Evolutionary conservation across 2,329 filamentous ascomycete genomes (phyloP).

Genomic region (Beauveria brongniartii): DNA sequence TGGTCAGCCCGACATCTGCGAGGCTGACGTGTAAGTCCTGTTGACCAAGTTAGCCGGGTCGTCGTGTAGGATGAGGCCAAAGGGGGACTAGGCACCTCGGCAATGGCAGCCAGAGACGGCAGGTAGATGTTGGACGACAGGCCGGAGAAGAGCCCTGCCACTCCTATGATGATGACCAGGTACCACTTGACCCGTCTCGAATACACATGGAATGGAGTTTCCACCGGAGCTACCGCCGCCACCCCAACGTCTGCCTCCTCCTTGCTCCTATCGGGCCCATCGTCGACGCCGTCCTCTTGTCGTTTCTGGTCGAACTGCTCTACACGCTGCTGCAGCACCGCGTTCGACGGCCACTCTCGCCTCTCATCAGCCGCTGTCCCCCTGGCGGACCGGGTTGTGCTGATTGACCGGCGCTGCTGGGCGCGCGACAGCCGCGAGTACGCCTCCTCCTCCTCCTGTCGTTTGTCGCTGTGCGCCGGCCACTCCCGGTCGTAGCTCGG

Average conservation of each 20-base stretch:
- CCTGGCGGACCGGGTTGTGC: neutral
- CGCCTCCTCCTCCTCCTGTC: too few species aligned
- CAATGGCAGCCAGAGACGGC: constrained; percentile 33
- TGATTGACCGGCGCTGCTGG: neutral
- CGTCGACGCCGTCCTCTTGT: too few species aligned
- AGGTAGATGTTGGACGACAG: constrained; percentile 44
- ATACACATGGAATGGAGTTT: neutral
- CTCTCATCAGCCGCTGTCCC: too few species aligned
- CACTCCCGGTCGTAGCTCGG: neutral
- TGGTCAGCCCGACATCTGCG: constrained; percentile 29
- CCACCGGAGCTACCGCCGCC: neutral
- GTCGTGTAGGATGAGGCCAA: too few species aligned
- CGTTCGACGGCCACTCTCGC: too few species aligned
- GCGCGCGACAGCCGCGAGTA: neutral
- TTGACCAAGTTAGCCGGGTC: neutral
- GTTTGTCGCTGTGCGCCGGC: neutral
- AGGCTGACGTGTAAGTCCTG: constrained; percentile 24
- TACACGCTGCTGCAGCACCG: too few species aligned
- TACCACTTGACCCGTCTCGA: constrained; percentile 26
- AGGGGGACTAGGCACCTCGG: constrained; percentile 17
- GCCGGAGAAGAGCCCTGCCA: constrained; percentile 45
- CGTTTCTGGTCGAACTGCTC: neutral
- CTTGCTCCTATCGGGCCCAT: too few species aligned
- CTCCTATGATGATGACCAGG: constrained; percentile 39
- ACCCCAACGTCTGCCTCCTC: neutral